phyloP scores from a whole-genome alignment of 1,284 basidiomycete genomes.

The Rhodotorula glutinis region DNA sequence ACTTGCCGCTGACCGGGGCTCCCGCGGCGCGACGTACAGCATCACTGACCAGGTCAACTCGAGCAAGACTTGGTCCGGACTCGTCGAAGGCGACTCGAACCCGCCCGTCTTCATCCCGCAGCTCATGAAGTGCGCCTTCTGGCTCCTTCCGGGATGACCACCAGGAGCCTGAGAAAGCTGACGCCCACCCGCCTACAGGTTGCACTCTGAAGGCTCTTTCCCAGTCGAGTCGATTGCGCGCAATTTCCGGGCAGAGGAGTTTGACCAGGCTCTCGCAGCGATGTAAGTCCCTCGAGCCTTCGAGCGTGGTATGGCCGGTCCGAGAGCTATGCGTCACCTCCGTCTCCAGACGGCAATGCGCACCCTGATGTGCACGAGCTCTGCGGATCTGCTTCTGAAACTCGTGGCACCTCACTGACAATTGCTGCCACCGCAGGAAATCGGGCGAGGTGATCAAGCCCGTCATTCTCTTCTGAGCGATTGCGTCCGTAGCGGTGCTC shows the following conservation, averaged over 20 bases:
- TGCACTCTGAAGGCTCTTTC: slow-evolving; percentile 29
- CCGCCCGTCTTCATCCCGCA: slow-evolving; percentile 36
- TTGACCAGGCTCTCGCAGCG: slow-evolving; percentile 39
- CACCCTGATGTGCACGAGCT: no score
- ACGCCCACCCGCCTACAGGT: not conserved
- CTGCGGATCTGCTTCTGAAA: not conserved
- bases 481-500: no score
- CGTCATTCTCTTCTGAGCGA: slow-evolving; percentile 17
- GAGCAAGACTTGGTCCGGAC: slow-evolving; percentile 15
- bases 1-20: not conserved
- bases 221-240: slow-evolving; percentile 39
- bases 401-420: not conserved
- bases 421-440: slow-evolving; percentile 12
- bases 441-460: slow-evolving; percentile 35
- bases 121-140: slow-evolving; percentile 20
- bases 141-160: no score
- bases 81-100: slow-evolving; percentile 33
- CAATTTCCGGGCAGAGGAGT: slow-evolving; percentile 29
- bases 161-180: not conserved
- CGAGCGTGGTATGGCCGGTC: no score
- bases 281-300: slow-evolving; percentile 35
- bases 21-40: not conserved
- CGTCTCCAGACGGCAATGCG: no score
- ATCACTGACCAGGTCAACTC: slow-evolving; percentile 16
- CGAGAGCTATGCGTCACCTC: no score